phyloP scores from a whole-genome alignment of 345 rosid genomes.

The Atalantia buxifolia region DNA sequence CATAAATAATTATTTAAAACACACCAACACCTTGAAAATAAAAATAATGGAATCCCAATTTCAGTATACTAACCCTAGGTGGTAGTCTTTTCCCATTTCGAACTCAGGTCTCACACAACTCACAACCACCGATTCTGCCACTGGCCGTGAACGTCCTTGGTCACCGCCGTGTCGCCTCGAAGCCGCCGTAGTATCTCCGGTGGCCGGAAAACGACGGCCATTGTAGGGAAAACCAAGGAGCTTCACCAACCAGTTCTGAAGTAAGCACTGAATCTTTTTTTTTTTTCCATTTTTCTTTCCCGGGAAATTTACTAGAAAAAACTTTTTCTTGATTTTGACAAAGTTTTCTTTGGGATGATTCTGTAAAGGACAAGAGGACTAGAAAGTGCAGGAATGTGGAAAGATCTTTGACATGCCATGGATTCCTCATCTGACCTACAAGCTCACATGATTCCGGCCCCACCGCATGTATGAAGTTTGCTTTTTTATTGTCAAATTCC shows the following conservation, averaged over 20 bases:
- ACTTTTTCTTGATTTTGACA: background rate
- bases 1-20: too few species aligned
- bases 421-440: background rate
- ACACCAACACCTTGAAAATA: too few species aligned
- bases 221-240: background rate
- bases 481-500: background rate
- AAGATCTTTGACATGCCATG: background rate
- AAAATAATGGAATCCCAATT: background rate
- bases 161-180: background rate
- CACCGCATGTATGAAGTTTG: background rate
- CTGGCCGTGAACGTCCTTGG: background rate
- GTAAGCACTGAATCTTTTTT: background rate
- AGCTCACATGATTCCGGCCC: background rate
- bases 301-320: background rate
- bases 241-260: background rate
- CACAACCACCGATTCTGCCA: background rate
- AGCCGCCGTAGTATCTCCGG: background rate
- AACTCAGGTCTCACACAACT: background rate
- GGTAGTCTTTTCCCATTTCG: background rate
- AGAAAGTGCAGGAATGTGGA: background rate
- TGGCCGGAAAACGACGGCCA: background rate
- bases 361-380: background rate
- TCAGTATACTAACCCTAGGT: background rate
- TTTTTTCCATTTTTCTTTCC: background rate
- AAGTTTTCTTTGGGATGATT: background rate